A percentile compares a stretch with the other conserved stretches of the same genome.
phyloP scores from a whole-genome alignment of 805 yeast genomes.

The Jamesozyma piceae region DNA sequence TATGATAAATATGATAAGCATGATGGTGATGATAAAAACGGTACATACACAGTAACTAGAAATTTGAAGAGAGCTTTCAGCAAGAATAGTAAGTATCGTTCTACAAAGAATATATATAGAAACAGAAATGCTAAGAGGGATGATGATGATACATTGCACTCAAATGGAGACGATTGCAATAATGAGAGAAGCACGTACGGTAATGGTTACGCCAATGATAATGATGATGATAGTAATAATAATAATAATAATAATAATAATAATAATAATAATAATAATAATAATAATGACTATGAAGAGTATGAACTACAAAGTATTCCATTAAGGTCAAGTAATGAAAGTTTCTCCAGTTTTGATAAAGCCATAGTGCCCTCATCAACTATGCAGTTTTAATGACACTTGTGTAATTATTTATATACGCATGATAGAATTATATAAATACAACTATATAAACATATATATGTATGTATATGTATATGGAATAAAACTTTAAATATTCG shows the following conservation, averaged over 20 bases:
- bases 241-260: background rate
- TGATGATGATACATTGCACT: too few relatives aligned
- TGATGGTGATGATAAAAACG: background rate
- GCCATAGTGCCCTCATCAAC: slow-evolving; percentile 20
- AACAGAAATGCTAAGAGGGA: too few relatives aligned
- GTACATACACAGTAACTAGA: background rate
- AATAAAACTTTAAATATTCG: background rate
- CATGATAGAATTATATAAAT: too few relatives aligned
- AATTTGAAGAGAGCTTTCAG: background rate
- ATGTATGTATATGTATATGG: background rate
- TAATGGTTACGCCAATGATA: too few relatives aligned
- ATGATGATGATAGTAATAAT: background rate
- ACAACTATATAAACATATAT: too few relatives aligned
- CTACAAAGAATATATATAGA: background rate
- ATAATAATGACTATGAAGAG: slow-evolving; percentile 8
- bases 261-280: background rate
- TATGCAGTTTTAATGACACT: slow-evolving; percentile 15
- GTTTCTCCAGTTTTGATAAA: slow-evolving; percentile 9
- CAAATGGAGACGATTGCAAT: too few relatives aligned
- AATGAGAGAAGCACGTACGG: too few relatives aligned
- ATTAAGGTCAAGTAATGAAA: slow-evolving; percentile 13
- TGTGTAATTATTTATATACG: too few relatives aligned
- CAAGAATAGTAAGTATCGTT: background rate
- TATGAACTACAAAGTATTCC: slow-evolving; percentile 19
- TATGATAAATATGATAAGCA: background rate